A percentile compares a stretch with the other conserved stretches of the same genome.
Evolutionary conservation across 148 eudicot species (phyloP).

Genomic region (Chenopodium suecicum): DNA sequence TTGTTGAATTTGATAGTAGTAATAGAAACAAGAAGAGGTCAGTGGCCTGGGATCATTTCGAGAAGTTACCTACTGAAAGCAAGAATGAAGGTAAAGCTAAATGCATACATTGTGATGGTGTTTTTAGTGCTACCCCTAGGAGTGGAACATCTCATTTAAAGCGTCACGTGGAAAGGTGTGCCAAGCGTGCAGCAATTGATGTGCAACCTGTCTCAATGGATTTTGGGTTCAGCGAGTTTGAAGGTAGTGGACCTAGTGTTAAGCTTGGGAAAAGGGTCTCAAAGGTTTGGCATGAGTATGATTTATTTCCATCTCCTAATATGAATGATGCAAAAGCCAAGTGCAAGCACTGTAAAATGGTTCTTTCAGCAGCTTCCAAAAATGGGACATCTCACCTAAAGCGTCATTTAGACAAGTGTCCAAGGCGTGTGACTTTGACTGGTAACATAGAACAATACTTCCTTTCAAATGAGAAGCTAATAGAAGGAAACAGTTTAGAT

Average conservation of each 20-base stretch:
- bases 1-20: conserved; percentile 42
- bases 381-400: conserved; percentile 55
- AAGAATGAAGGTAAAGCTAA: conserved; percentile 45
- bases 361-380: conserved; percentile 46
- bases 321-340: conserved; percentile 47
- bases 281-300: conserved; percentile 51
- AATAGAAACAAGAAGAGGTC: conserved; percentile 41
- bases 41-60: conserved; percentile 50
- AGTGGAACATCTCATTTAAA: conserved; percentile 55
- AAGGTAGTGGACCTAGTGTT: conserved; percentile 22
- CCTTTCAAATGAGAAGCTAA: conserved; percentile 13
- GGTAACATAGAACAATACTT: conserved; percentile 26
- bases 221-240: conserved; percentile 30
- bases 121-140: conserved; percentile 46
- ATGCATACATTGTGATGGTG: conserved; percentile 40
- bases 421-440: conserved; percentile 26
- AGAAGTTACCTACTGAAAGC: conserved; percentile 37
- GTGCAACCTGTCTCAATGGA: conserved; percentile 45
- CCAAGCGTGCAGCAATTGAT: conserved; percentile 39
- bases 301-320: conserved; percentile 40
- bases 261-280: conserved; percentile 36
- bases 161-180: conserved; percentile 47
- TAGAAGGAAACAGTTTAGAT: conserved; percentile 18
- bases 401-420: conserved; percentile 52
- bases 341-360: conserved; percentile 45